A percentile compares a stretch with the other conserved stretches of the same genome.
Conservation (phyloP, 805 yeast genomes). For the Metschnikowia matae region DNA sequence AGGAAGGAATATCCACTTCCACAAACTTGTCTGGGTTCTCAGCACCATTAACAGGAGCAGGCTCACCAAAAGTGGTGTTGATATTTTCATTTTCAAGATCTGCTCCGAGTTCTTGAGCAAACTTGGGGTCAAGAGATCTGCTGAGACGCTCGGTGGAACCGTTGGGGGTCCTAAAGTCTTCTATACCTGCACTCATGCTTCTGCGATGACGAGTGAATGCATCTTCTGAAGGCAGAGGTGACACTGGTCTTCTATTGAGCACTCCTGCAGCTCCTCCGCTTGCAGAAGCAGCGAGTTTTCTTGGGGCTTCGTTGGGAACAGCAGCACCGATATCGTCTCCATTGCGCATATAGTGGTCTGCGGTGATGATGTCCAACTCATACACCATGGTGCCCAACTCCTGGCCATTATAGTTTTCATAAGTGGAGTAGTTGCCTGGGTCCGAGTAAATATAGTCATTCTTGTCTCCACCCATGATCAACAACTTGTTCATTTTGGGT, state of each 20-base stretch:
- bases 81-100: background rate
- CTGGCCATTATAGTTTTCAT: slow-evolving; percentile 47
- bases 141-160: slow-evolving; percentile 19
- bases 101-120: background rate
- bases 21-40: slow-evolving; percentile 23
- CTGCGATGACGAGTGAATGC: slow-evolving; percentile 30
- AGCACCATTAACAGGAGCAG: background rate
- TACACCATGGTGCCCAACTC: slow-evolving; percentile 55
- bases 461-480: slow-evolving; percentile 91
- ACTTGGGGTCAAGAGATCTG: slow-evolving; percentile 26
- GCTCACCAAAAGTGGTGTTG: background rate
- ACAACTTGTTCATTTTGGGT: slow-evolving; percentile 58
- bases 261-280: slow-evolving; percentile 18
- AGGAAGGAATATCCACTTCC: slow-evolving; percentile 28
- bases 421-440: slow-evolving; percentile 47
- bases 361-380: slow-evolving; percentile 53
- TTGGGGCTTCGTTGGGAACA: background rate
- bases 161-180: slow-evolving; percentile 24
- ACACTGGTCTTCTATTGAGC: slow-evolving; percentile 13
- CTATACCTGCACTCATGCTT: slow-evolving; percentile 34
- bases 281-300: slow-evolving; percentile 19
- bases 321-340: background rate
- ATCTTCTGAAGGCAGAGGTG: slow-evolving; percentile 17
- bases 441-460: slow-evolving; percentile 58
- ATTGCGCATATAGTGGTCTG: slow-evolving; percentile 27